Conservation (phyloP, 2,329 filamentous ascomycete species). For the Aspergillus sp. region DNA sequence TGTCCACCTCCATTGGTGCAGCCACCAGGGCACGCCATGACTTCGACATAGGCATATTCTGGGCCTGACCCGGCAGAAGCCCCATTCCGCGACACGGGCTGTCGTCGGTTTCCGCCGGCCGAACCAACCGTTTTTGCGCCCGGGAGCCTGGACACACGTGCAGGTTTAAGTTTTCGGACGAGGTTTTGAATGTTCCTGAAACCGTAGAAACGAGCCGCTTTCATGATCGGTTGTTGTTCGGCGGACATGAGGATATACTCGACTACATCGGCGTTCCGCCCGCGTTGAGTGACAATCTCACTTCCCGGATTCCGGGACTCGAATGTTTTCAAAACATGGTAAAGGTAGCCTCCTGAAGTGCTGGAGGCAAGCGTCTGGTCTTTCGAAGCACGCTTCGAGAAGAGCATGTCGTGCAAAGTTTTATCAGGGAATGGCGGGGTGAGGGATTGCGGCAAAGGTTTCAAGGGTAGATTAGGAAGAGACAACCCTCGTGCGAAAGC, state of each 20-base stretch:
- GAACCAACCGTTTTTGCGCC: conserved; percentile 53
- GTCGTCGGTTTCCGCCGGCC: conserved; percentile 22
- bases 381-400: conserved; percentile 44
- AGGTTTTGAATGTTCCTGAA: conserved; percentile 98
- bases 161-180: conserved; percentile 82
- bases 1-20: conserved; percentile 97
- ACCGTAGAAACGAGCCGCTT: conserved; percentile 86
- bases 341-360: conserved; percentile 80
- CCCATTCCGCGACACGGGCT: conserved; percentile 25
- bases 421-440: conserved; percentile 64
- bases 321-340: conserved; percentile 73
- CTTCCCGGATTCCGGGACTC: conserved; percentile 66
- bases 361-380: conserved; percentile 54
- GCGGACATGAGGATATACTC: conserved; percentile 66
- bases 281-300: conserved; percentile 62
- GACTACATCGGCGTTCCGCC: conserved; percentile 83
- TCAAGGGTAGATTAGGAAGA: conserved; percentile 64
- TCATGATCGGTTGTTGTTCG: conserved; percentile 58
- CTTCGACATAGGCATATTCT: conserved; percentile 90
- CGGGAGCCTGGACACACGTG: conserved; percentile 69
- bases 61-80: conserved; percentile 28
- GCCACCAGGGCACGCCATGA: conserved; percentile 98
- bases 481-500: conserved; percentile 71
- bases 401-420: conserved; percentile 65
- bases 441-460: conserved; percentile 43